Percentiles rank a stretch among this genome's conserved stretches.
Evolutionary conservation across 805 yeast species (phyloP).

Genomic region (Saccharomycopsis capsularis): DNA sequence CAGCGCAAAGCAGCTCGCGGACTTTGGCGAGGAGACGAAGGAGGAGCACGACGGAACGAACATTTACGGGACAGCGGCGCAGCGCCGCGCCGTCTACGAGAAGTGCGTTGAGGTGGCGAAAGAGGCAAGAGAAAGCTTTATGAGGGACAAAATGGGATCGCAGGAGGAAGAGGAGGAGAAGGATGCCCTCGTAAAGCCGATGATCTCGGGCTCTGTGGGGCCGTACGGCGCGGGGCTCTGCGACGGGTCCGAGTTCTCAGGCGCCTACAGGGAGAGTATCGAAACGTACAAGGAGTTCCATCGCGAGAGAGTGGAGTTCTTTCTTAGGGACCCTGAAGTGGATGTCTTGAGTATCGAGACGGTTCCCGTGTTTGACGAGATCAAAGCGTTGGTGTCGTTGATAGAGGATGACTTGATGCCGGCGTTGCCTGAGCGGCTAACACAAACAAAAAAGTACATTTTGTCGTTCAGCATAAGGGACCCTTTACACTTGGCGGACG

Average conservation of each 20-base stretch:
- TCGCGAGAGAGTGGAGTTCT: constrained; percentile 35
- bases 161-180: neutral
- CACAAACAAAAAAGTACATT: constrained; percentile 20
- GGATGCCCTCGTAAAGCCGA: neutral
- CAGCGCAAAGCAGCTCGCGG: constrained; percentile 36
- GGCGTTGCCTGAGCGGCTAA: constrained; percentile 27
- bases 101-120: constrained; percentile 26
- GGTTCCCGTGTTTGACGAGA: constrained; percentile 55
- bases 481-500: constrained; percentile 40
- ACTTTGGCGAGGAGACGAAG: constrained; percentile 23
- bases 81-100: constrained; percentile 20
- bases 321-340: constrained; percentile 33
- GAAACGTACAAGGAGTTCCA: constrained; percentile 44
- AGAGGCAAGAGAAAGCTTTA: constrained; percentile 20
- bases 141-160: neutral
- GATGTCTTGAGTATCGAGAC: constrained; percentile 68
- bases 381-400: constrained; percentile 41
- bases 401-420: constrained; percentile 32
- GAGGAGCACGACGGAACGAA: constrained; percentile 22
- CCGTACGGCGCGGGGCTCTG: constrained; percentile 70
- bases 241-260: constrained; percentile 68
- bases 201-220: constrained; percentile 56
- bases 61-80: neutral
- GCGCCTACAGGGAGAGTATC: constrained; percentile 45
- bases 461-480: constrained; percentile 37